Evolutionary conservation across 1,284 basidiomycete species (phyloP).

Genomic region (Ceratobasidium sp.): DNA sequence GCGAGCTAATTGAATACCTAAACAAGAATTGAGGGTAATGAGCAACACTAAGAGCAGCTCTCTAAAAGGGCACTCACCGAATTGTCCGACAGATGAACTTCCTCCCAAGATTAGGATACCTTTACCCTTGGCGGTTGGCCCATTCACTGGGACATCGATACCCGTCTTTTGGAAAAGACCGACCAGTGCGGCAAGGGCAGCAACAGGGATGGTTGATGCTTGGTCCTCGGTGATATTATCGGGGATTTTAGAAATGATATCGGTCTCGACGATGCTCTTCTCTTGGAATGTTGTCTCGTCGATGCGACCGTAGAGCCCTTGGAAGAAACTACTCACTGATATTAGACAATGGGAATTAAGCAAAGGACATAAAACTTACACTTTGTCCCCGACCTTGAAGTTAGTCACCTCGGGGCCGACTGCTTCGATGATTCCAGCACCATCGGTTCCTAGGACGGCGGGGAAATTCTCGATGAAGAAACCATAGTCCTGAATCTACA

Average conservation of each 20-base stretch:
- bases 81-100: constrained; percentile 54
- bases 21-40: not conserved
- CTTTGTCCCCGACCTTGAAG: constrained; percentile 62
- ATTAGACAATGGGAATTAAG: constrained; percentile 9
- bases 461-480: constrained; percentile 52
- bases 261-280: constrained; percentile 55
- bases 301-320: constrained; percentile 51
- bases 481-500: too few relatives aligned
- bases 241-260: constrained; percentile 50
- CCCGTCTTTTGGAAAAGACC: constrained; percentile 8
- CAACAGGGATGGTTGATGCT: constrained; percentile 50
- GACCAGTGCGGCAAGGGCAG: constrained; percentile 41
- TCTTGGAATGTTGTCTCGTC: constrained; percentile 59
- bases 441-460: constrained; percentile 62
- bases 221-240: constrained; percentile 56
- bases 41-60: too few relatives aligned
- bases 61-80: constrained; percentile 45
- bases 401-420: constrained; percentile 60
- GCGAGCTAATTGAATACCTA: constrained; percentile 44
- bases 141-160: constrained; percentile 46
- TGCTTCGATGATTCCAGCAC: constrained; percentile 61
- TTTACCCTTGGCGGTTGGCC: constrained; percentile 51
- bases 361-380: constrained; percentile 53
- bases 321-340: constrained; percentile 52
- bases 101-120: constrained; percentile 56